Conservation (phyloP, 495 filamentous ascomycete genomes). For the Baudoinia panamericana region DNA sequence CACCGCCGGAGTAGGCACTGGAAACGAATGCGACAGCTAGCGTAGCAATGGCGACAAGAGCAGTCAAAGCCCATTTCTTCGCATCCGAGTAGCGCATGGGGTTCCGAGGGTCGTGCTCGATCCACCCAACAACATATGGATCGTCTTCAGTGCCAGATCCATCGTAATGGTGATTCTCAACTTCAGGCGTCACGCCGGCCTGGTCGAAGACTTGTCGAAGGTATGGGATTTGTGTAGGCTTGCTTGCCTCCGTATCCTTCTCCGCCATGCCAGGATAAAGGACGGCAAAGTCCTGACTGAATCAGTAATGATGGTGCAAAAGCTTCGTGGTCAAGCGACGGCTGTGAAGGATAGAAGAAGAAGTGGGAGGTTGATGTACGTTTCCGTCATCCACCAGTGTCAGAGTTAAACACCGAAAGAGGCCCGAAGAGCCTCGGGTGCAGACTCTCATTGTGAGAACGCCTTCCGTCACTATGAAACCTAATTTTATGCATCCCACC, state of each 20-base stretch:
- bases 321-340: too few species aligned
- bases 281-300: too few species aligned
- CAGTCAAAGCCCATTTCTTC: constrained; percentile 61
- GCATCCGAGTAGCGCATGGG: constrained; percentile 48
- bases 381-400: too few species aligned
- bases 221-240: constrained; percentile 21
- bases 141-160: constrained; percentile 62
- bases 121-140: constrained; percentile 62
- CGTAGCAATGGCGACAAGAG: constrained; percentile 51
- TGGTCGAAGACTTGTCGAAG: constrained; percentile 37
- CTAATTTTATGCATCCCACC: too few species aligned
- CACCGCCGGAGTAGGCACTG: constrained; percentile 62
- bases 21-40: constrained; percentile 65
- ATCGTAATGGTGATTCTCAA: constrained; percentile 46
- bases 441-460: too few species aligned
- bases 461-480: too few species aligned
- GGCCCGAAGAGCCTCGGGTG: too few species aligned
- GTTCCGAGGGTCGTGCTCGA: constrained; percentile 58
- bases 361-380: too few species aligned
- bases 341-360: too few species aligned
- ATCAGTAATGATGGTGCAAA: too few species aligned
- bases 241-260: constrained; percentile 24
- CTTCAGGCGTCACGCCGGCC: constrained; percentile 40
- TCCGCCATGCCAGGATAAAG: constrained; percentile 14
- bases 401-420: too few species aligned